Conservation (phyloP, 2,329 filamentous ascomycete genomes). For the Aspergillus arachidicola region DNA sequence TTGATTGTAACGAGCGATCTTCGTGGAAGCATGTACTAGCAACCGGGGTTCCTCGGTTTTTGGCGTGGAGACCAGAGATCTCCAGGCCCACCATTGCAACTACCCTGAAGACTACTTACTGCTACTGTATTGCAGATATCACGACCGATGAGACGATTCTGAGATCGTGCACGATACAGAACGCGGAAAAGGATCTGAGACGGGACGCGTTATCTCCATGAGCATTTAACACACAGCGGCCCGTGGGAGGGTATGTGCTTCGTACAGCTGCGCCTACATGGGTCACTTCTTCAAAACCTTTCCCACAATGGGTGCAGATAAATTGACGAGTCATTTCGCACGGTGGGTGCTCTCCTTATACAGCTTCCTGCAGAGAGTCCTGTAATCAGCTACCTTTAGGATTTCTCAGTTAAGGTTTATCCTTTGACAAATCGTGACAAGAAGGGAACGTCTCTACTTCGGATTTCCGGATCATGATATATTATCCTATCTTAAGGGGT, state of each 20-base stretch:
- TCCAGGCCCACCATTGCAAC: not conserved
- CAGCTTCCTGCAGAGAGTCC: not conserved
- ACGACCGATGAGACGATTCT: not conserved
- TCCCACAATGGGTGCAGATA: not conserved
- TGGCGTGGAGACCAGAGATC: not conserved
- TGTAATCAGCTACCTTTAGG: not conserved
- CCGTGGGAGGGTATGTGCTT: slow-evolving; percentile 13
- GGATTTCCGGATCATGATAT: not conserved
- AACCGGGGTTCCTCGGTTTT: not conserved
- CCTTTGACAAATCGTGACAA: not conserved
- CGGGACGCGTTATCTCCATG: not conserved
- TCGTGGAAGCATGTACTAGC: not conserved
- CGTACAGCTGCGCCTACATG: slow-evolving; percentile 5
- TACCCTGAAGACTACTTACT: not conserved
- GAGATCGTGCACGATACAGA: not conserved
- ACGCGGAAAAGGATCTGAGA: not conserved
- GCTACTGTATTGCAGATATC: not conserved
- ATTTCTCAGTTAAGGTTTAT: not conserved
- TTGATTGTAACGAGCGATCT: not conserved
- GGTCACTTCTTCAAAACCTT: not conserved
- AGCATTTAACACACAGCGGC: not conserved
- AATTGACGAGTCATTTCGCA: slow-evolving; percentile 1
- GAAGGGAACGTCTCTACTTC: not conserved
- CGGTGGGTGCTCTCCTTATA: not conserved
- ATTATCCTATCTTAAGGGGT: not conserved